Base-by-base conservation (phyloP, 306 rosid species). In the Arachis stenosperma region DNA sequence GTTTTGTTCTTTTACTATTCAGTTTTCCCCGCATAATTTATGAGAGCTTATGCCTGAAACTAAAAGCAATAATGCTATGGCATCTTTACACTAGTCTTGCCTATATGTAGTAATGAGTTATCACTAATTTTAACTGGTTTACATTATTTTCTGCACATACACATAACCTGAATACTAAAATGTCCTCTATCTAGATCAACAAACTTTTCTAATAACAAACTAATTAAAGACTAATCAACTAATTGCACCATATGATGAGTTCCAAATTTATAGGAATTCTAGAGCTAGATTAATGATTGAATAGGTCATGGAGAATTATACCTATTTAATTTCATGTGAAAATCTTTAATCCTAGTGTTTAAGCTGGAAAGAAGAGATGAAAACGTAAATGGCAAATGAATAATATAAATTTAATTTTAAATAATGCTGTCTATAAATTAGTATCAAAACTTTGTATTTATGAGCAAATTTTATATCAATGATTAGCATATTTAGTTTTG, bases 11-110 rank as follows among this genome's bases (percentile, higher is more conserved):
- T 42, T 44, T 22, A 22, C 22, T 48, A 27, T 69, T 4, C 0
- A 8, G 65, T 53, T 77, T 46, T 69, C 61, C 57, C 10, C 55
- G 56, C 53, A 11, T 13, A 40, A 5, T 40, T 41, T 51, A 43
- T 60, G 51, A 62, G 39, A 44, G 54, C 50, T 29, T 29, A 69
- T 2, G 51, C 61, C 7, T 27, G 6, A 39, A 61, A 40, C 51
- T 10, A 58, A 22, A 44, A 40, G 40, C 6, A 48, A n/a, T 52
- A 52, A 52, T 52, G 57, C 9, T 52, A 5, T 33, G 57, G 57
- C 57, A 52, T 52, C 6, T 14, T 52, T n/a, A 52, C 7, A 14
- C 57, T 13, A 52, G 10, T 52, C 57, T 14, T n/a, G 57, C 27
- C 6, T 52, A 5, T 52, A 7, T 52, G 2, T 52, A 14, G 27